Evolutionary conservation across 768 basidiomycete species (phyloP), one percentile per base, ranked within the genome.

Genomic region (Hemileccinum impolitum): DNA sequence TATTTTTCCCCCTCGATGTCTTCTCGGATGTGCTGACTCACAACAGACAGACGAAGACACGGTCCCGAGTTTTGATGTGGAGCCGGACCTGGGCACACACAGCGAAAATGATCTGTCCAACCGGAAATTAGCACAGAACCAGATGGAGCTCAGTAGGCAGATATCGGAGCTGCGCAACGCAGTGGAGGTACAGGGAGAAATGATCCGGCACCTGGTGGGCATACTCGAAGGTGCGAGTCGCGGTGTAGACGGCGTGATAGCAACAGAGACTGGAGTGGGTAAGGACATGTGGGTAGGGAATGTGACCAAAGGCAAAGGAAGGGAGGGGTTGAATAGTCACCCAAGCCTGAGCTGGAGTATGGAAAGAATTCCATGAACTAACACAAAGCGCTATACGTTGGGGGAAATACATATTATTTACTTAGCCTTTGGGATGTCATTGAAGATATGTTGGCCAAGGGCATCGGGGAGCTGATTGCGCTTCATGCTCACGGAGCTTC

Each of bases 91-190:
- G n/a, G 40, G 37, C n/a, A 38, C 56, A 25, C 45, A 42, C 31
- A 51, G 5, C 44, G 60, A 53, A 9, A 68, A 51, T 3, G 81
- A 85, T 51, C 69, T 84, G 12, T 70, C 75, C 0, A 84, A 84
- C 48, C 65, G 75, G 30, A 85, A 85, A 56, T 70, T 84, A 1
- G 82, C 80, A 4, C 76, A 81, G 58, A 85, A 84, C 52, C 84
- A 85, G 60, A 76, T 76, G 9, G 84, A 84, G 63, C 68, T 90
- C 36, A 80, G 79, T 52, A 68, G 67, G 38, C 85, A 89, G 67
- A 84, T 90, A 39, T 65, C 72, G 9, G 81, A 83, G 48, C 68
- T 88, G 36, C 70, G 75, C 11, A 63, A 55, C 6, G 71, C 75
- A 7, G 73, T 87, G n/a, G 82, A 85, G 61, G 62, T 60, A 47